Percentiles rank a stretch among this genome's conserved stretches.
These are phyloP conservation scores for Phallus indusiatus DNA, from an alignment of 768 basidiomycete genomes.

Conservation along the genomic window DNA sequence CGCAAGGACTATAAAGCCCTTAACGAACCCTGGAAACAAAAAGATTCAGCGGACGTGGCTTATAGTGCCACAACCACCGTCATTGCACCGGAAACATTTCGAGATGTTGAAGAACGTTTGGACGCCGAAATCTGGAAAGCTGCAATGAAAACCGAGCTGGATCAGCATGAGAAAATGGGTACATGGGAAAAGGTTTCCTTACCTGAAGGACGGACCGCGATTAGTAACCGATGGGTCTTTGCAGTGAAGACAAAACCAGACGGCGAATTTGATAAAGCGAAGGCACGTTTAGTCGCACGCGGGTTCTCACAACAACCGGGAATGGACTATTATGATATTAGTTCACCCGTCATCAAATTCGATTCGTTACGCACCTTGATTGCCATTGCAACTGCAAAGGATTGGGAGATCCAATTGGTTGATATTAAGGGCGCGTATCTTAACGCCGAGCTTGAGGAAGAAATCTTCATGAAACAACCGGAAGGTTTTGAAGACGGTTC, in stretches of 20 bases:
- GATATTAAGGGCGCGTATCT: constrained; percentile 23
- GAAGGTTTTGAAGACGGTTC: constrained; percentile 21
- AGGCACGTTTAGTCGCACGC: background rate
- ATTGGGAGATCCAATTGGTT: constrained; percentile 22
- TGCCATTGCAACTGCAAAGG: constrained; percentile 16
- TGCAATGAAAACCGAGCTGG: constrained; percentile 19
- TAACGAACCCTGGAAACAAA: no score
- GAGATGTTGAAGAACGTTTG: constrained; percentile 8
- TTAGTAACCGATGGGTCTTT: background rate
- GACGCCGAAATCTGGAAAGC: constrained; percentile 16
- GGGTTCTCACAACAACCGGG: background rate
- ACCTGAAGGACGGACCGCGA: background rate
- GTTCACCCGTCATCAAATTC: constrained; percentile 25
- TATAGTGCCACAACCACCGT: no score
- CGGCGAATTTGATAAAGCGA: background rate
- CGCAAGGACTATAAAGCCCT: no score
- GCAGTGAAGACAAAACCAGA: background rate
- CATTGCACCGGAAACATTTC: constrained; percentile 5
- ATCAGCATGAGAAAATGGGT: constrained; percentile 13
- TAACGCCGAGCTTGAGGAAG: constrained; percentile 21
- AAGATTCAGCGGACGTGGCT: no score
- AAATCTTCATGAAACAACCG: constrained; percentile 32
- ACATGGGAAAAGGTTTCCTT: constrained; percentile 17
- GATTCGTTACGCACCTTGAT: constrained; percentile 22
- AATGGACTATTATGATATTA: background rate